A percentile compares a stretch with the other conserved stretches of the same genome.
Conservation (phyloP, 495 filamentous ascomycete genomes). For the Lasiosphaeria hispida region DNA sequence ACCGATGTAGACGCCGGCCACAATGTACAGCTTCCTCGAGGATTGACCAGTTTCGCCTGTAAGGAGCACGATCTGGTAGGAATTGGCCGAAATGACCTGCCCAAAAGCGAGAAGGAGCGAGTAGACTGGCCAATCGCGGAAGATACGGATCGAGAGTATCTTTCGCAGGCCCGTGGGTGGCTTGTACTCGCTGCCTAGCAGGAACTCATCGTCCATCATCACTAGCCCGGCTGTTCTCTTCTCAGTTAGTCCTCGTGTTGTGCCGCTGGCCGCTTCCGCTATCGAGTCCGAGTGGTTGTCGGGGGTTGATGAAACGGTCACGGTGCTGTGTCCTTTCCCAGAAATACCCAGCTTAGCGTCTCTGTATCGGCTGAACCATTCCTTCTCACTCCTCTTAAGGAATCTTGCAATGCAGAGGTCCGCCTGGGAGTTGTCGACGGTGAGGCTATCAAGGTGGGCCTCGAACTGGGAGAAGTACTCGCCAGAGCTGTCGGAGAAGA, state of each 20-base stretch:
- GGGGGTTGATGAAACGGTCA: slow-evolving; percentile 1
- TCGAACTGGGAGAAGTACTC: slow-evolving; percentile 56
- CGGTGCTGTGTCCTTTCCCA: slow-evolving; percentile 18
- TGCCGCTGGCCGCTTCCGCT: slow-evolving; percentile 21
- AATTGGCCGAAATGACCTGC: slow-evolving; percentile 65
- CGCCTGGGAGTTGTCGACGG: slow-evolving; percentile 54
- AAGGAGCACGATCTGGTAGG: slow-evolving; percentile 64
- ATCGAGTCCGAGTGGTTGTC: slow-evolving; percentile 10
- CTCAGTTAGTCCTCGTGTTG: slow-evolving; percentile 24
- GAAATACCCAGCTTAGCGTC: slow-evolving; percentile 24
- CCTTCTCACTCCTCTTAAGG: slow-evolving; percentile 59
- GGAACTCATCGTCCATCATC: slow-evolving; percentile 49
- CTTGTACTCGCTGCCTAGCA: slow-evolving; percentile 61
- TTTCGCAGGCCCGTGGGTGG: slow-evolving; percentile 63
- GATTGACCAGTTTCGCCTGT: slow-evolving; percentile 58
- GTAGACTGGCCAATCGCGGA: slow-evolving; percentile 67
- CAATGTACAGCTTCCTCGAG: slow-evolving; percentile 57
- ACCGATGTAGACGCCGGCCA: slow-evolving; percentile 58
- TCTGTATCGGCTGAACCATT: slow-evolving; percentile 56
- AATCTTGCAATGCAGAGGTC: slow-evolving; percentile 64
- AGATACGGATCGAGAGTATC: slow-evolving; percentile 23
- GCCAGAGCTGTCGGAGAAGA: slow-evolving; percentile 61
- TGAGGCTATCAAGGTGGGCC: slow-evolving; percentile 49
- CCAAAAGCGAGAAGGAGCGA: slow-evolving; percentile 66
- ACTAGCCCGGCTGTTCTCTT: slow-evolving; percentile 26